Percentiles rank a stretch among this genome's conserved stretches.
Evolutionary conservation across 345 rosid species (phyloP).

Genomic region (Hibiscus syriacus): DNA sequence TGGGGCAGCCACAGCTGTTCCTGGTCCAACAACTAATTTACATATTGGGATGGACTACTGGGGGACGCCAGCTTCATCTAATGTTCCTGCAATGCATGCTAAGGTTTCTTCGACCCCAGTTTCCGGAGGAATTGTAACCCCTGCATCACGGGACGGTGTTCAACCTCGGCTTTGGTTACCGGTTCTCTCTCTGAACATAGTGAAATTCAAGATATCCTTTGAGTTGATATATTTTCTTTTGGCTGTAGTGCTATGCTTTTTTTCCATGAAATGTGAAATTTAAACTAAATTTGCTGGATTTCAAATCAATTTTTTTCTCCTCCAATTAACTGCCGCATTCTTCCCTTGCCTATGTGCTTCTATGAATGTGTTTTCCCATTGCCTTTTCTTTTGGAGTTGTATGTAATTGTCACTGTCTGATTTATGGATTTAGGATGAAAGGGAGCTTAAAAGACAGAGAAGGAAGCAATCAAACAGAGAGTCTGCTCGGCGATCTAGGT

Average conservation of each 20-base stretch:
- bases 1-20: constrained; percentile 45
- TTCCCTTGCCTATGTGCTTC: neutral
- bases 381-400: neutral
- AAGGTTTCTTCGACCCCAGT: constrained; percentile 66
- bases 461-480: constrained; percentile 98
- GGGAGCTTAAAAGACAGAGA: constrained; percentile 89
- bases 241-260: neutral
- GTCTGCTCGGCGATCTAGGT: constrained; percentile 92
- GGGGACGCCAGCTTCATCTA: constrained; percentile 67
- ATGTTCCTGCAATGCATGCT: constrained; percentile 57
- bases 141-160: constrained; percentile 58
- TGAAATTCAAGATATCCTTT: neutral
- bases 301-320: neutral
- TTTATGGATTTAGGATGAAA: constrained; percentile 57
- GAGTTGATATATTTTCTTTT: neutral
- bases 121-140: constrained; percentile 52
- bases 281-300: neutral
- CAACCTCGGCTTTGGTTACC: constrained; percentile 87
- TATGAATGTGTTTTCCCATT: neutral
- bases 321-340: neutral
- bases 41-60: constrained; percentile 99
- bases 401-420: neutral
- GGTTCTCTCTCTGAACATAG: constrained; percentile 26
- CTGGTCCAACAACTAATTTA: constrained; percentile 85
- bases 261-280: neutral